These are phyloP conservation scores for Solanum etuberosum DNA, from an alignment of 257 asterid genomes.

Conservation along the genomic window DNA sequence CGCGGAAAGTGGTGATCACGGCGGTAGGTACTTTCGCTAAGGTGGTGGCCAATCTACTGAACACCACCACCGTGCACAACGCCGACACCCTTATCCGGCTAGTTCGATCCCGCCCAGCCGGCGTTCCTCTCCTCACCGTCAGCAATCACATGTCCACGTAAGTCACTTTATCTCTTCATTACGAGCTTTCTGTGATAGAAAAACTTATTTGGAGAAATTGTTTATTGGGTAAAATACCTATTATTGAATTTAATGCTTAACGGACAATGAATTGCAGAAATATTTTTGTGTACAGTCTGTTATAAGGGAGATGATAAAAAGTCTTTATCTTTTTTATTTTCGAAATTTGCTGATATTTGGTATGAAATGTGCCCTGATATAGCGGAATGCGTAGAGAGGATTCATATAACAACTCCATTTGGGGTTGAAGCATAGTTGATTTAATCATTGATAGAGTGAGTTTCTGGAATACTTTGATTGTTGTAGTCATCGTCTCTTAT, in stretches of 20 bases:
- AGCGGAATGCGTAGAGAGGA: background rate
- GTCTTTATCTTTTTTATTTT: background rate
- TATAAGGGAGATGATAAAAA: background rate
- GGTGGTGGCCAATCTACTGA: slow-evolving; percentile 64
- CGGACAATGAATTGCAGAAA: background rate
- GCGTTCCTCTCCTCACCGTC: slow-evolving; percentile 90
- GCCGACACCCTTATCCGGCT: slow-evolving; percentile 68
- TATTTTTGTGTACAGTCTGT: background rate
- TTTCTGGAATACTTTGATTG: background rate
- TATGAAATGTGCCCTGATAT: background rate
- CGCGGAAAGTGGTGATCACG: slow-evolving; percentile 59
- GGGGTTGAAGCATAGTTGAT: background rate
- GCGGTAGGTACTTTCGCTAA: slow-evolving; percentile 78
- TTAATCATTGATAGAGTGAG: background rate
- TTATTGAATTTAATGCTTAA: background rate
- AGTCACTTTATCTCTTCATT: slow-evolving; percentile 20
- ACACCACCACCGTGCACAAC: slow-evolving; percentile 69
- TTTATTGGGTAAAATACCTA: background rate
- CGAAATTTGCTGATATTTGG: background rate
- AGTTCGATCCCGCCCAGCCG: slow-evolving; percentile 75
- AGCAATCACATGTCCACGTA: slow-evolving; percentile 99
- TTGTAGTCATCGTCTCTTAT: background rate
- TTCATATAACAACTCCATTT: background rate
- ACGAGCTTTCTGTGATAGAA: background rate
- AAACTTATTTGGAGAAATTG: background rate